These are phyloP conservation scores for Plasmodium gaboni DNA, from an alignment of 169 alveolate species.

Conservation along the genomic window DNA sequence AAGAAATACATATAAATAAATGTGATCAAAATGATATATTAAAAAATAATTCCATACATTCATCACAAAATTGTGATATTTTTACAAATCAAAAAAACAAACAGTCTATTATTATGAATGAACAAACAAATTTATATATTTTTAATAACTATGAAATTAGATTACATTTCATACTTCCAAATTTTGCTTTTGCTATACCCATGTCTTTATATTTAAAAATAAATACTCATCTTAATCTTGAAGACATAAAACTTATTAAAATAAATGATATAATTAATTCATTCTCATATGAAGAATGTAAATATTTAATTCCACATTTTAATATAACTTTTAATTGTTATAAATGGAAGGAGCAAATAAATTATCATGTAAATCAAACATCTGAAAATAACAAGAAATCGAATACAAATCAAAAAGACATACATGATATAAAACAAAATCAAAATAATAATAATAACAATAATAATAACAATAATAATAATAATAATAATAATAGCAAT, in stretches of 20 bases:
- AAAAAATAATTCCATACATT: too few relatives aligned
- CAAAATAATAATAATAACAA: not conserved
- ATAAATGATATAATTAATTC: constrained; percentile 14
- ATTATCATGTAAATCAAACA: too few relatives aligned
- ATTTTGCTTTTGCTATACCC: constrained; percentile 57
- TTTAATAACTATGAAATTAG: constrained; percentile 44
- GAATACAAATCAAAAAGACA: not conserved
- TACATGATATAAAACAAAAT: not conserved
- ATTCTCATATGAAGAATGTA: constrained; percentile 48
- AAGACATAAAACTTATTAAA: constrained; percentile 10
- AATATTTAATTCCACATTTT: constrained; percentile 28
- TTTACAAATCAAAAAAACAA: too few relatives aligned
- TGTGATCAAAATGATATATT: too few relatives aligned
- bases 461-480: not conserved
- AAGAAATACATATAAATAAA: too few relatives aligned
- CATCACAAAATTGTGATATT: too few relatives aligned
- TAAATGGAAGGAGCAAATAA: not conserved
- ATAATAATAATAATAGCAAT: not conserved
- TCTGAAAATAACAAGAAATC: not conserved
- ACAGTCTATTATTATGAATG: too few relatives aligned
- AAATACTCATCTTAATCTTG: constrained; percentile 2
- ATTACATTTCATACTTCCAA: constrained; percentile 56
- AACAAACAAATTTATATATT: too few relatives aligned
- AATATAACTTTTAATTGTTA: constrained; percentile 32
- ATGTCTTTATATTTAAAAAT: constrained; percentile 35